Evolutionary conservation across 352 stramenopile species (phyloP).

Genomic region (Saprolegnia diclina): DNA sequence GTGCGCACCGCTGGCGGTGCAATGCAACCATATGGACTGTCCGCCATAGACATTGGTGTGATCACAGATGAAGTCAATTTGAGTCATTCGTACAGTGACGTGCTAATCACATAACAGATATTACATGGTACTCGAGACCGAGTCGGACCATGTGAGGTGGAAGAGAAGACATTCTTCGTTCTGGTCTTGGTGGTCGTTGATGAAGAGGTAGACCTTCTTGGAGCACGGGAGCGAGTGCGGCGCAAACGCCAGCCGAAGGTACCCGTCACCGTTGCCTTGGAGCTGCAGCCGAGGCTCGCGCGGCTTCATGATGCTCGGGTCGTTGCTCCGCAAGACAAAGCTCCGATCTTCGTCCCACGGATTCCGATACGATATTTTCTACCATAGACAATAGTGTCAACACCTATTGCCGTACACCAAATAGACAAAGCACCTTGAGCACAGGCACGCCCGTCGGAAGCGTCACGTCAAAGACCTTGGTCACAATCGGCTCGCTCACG

Average conservation of each 20-base stretch:
- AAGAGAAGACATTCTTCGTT: slow-evolving; percentile 93
- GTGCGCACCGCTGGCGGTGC: too few relatives aligned
- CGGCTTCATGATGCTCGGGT: slow-evolving; percentile 58
- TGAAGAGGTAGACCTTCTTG: slow-evolving; percentile 84
- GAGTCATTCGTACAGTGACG: too few relatives aligned
- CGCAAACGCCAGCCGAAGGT: slow-evolving; percentile 28
- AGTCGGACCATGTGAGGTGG: slow-evolving; percentile 42
- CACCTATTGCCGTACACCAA: not conserved
- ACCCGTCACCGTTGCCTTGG: slow-evolving; percentile 18
- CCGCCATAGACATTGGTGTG: too few relatives aligned
- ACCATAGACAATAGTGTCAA: not conserved
- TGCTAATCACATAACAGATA: too few relatives aligned
- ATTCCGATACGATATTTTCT: slow-evolving; percentile 92
- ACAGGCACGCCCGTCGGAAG: slow-evolving; percentile 49
- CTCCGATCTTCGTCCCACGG: slow-evolving; percentile 83
- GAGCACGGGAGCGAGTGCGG: slow-evolving; percentile 34
- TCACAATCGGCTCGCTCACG: slow-evolving; percentile 69
- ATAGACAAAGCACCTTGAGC: slow-evolving; percentile 45
- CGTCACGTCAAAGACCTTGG: slow-evolving; percentile 88
- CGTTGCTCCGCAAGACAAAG: slow-evolving; percentile 80
- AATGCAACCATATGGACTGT: too few relatives aligned
- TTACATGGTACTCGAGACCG: not conserved
- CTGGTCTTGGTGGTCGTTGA: slow-evolving; percentile 89
- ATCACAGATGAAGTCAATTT: too few relatives aligned
- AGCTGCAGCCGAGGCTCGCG: slow-evolving; percentile 53